Evolutionary conservation across 495 filamentous ascomycete genomes (phyloP).

Genomic region (Penicillium herquei): DNA sequence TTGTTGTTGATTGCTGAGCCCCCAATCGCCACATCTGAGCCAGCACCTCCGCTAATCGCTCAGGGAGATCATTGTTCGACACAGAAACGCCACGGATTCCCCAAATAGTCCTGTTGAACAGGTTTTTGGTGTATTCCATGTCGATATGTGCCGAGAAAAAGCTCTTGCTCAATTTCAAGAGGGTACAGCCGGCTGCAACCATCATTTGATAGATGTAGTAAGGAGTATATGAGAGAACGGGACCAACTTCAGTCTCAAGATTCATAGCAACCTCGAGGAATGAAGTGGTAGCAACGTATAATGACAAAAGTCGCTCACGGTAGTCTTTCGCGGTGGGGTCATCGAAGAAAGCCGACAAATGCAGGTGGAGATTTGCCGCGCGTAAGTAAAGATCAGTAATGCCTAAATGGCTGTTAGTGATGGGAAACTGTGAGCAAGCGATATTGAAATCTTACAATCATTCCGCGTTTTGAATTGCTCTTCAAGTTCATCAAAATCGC

Average conservation of each 20-base stretch:
- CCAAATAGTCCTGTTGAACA: conserved; percentile 75
- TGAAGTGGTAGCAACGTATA: conserved; percentile 72
- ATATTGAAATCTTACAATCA: conserved; percentile 34
- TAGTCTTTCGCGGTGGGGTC: conserved; percentile 71
- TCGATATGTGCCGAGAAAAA: conserved; percentile 73
- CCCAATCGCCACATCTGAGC: conserved; percentile 88
- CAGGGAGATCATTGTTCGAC: conserved; percentile 78
- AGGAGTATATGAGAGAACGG: conserved; percentile 66
- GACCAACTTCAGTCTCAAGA: conserved; percentile 47
- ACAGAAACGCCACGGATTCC: conserved; percentile 77
- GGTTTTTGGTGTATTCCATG: conserved; percentile 65
- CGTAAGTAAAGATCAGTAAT: conserved; percentile 72
- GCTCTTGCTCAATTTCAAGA: conserved; percentile 82
- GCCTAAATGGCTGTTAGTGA: conserved; percentile 41
- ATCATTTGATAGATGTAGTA: conserved; percentile 94
- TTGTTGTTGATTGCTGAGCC: conserved; percentile 36
- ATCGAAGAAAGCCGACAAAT: conserved; percentile 86
- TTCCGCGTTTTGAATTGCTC: conserved; percentile 40
- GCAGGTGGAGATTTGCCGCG: conserved; percentile 78
- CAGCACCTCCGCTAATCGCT: conserved; percentile 82
- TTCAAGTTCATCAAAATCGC: conserved; percentile 55
- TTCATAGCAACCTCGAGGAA: conserved; percentile 74
- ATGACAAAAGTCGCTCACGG: conserved; percentile 69
- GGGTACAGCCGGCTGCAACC: conserved; percentile 78
- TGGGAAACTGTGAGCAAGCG: background rate